Percentiles rank a stretch among this genome's conserved stretches.
Evolutionary conservation across 352 stramenopile genomes (phyloP).

Genomic region (Aphanomyces euteiches): DNA sequence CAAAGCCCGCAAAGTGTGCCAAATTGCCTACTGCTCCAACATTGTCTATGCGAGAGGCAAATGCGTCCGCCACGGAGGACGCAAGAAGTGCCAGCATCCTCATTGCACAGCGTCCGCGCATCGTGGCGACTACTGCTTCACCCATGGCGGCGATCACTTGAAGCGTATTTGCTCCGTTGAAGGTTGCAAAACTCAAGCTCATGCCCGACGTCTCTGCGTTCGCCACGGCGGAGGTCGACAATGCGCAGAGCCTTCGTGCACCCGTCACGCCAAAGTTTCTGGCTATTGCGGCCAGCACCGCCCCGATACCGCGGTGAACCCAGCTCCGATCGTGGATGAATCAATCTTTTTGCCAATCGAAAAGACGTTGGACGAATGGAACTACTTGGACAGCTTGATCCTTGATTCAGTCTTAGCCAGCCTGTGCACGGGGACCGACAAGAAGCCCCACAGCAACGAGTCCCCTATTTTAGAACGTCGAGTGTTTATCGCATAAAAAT

Average conservation of each 20-base stretch:
- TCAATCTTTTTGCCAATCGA: background rate
- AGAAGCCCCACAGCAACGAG: too few species aligned
- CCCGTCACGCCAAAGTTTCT: background rate
- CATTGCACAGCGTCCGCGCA: background rate
- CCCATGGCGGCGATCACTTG: background rate
- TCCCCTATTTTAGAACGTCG: too few species aligned
- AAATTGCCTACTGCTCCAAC: background rate
- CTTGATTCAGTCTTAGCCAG: background rate
- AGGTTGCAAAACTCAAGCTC: slow-evolving; percentile 1
- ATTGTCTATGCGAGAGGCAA: background rate
- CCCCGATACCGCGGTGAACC: background rate
- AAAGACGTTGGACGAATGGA: background rate
- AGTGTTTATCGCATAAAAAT: too few species aligned
- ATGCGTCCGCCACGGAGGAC: slow-evolving; percentile 8
- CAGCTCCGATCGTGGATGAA: background rate
- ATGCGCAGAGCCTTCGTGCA: background rate
- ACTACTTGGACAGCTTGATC: background rate
- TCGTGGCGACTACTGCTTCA: background rate
- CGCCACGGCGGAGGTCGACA: slow-evolving; percentile 6
- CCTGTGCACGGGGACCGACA: too few species aligned
- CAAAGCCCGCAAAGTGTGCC: slow-evolving; percentile 4
- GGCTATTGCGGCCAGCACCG: slow-evolving; percentile 8
- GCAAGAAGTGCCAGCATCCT: background rate
- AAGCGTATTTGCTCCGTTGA: slow-evolving; percentile 18
- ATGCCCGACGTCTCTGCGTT: slow-evolving; percentile 4